Evolutionary conservation across 805 yeast species (phyloP), one percentile per base, ranked within the genome.

Genomic region (Metschnikowia reukaufii): DNA sequence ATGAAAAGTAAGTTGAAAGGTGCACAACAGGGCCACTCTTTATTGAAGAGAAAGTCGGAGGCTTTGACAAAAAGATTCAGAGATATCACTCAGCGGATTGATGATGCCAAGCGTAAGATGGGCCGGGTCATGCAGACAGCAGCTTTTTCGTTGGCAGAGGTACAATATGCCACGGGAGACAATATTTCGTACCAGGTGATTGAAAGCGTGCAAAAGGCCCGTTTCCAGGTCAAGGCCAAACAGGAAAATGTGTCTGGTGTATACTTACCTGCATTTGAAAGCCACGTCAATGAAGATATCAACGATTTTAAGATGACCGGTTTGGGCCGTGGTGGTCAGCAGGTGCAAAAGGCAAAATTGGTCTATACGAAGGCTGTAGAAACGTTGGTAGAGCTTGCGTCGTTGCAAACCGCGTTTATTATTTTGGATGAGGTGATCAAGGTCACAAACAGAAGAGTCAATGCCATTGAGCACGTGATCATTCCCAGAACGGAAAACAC

Each of bases 81-180:
- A 68, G 99, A 92, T 58, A 92, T 92, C 61, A 90, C 97, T 15
- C 87, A 80, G 65, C 76, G 96, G 67, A 92, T 92, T 64, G 97
- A 94, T 65, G 96, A 89, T 58, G 84, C 98, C 36, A 92, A 92
- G 72, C 81, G 92, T 59, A 94, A 92, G 74, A 92, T 94, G 98
- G 99, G 98, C 42, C 78, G 92, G 55, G 96, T 92, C 36, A 92
- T 92, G 98, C 98, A 94, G 66, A 87, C 96, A 0, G 99, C 99
- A 1, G 95, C 98, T 1, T 92, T 92, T 66, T 91, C 98, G 6
- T 77, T 92, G 59, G 98, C 98, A 2, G 99, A 92, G 67, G 98
- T 92, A 39, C 85, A 94, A 38, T 94, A 94, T 63, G 99, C 99
- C 20, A 92, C 97, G 2, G 98, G 98, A 49, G 97, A 90, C 61